These are phyloP conservation scores for Anisodus acutangulus DNA, from an alignment of 257 asterid genomes.

Conservation along the genomic window DNA sequence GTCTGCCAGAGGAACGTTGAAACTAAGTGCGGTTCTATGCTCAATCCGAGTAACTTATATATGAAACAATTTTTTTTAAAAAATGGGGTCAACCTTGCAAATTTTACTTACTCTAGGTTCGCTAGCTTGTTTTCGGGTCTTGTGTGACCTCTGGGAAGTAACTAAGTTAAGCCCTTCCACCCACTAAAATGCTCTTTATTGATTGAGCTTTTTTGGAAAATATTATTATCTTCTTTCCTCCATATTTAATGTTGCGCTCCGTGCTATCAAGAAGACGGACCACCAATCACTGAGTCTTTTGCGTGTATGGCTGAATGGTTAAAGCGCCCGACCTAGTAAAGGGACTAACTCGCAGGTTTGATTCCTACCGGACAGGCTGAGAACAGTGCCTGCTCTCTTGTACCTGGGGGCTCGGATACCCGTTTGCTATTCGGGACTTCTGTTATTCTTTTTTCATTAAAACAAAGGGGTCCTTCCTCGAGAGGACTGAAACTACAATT, in stretches of 20 bases:
- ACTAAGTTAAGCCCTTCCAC: neutral
- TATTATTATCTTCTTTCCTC: neutral
- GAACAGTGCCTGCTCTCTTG: neutral
- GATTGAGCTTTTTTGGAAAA: neutral
- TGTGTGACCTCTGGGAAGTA: neutral
- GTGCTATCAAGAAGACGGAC: neutral
- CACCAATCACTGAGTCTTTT: neutral
- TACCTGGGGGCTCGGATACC: neutral
- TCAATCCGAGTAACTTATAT: neutral
- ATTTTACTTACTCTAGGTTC: neutral
- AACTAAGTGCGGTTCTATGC: neutral
- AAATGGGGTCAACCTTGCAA: neutral
- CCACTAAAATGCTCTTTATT: constrained; percentile 9
- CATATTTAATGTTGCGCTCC: neutral
- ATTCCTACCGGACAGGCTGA: neutral
- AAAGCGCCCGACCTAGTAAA: neutral
- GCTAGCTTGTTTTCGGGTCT: neutral
- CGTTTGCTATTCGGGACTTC: neutral
- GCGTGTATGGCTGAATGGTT: neutral
- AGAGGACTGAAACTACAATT: neutral
- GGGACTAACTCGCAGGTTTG: neutral
- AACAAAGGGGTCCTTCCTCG: neutral
- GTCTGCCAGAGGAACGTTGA: neutral
- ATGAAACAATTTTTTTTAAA: neutral
- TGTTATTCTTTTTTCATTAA: neutral